Evolutionary conservation across 2,329 filamentous ascomycete species (phyloP).

Genomic region (Celoporthe dispersa): DNA sequence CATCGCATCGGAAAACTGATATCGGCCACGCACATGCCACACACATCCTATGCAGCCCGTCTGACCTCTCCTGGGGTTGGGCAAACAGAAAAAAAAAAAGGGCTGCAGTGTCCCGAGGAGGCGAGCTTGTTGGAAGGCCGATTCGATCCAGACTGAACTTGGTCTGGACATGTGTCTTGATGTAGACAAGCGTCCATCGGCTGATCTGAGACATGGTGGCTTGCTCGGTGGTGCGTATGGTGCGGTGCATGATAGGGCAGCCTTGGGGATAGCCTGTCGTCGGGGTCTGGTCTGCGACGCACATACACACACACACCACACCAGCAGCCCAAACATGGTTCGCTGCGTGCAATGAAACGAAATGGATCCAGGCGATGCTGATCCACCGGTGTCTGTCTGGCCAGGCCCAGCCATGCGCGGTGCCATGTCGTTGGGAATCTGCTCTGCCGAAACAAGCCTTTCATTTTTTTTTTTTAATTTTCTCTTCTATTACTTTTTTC

Average conservation of each 20-base stretch:
- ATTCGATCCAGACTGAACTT: not conserved
- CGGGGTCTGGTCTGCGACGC: not conserved
- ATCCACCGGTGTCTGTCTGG: not conserved
- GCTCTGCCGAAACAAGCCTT: not conserved
- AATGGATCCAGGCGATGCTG: not conserved
- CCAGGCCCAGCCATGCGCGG: too few species aligned
- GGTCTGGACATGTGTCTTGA: conserved; percentile 2
- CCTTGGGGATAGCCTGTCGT: not conserved
- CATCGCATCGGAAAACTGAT: not conserved
- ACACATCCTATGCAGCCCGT: not conserved
- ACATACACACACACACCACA: not conserved
- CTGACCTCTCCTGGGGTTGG: not conserved
- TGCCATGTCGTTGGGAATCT: not conserved
- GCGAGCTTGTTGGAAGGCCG: not conserved
- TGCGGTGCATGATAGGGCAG: not conserved
- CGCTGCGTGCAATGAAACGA: not conserved
- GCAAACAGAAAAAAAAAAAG: not conserved
- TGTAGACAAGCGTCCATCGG: conserved; percentile 5
- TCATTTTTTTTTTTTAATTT: not conserved
- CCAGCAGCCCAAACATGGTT: not conserved
- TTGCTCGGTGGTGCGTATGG: not conserved
- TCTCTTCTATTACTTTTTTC: not conserved
- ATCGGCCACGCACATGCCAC: not conserved
- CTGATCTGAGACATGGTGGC: conserved; percentile 18
- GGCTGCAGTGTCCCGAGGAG: not conserved